Conservation (phyloP, 2,329 filamentous ascomycete genomes). For the Ascocoryne sarcoides region DNA sequence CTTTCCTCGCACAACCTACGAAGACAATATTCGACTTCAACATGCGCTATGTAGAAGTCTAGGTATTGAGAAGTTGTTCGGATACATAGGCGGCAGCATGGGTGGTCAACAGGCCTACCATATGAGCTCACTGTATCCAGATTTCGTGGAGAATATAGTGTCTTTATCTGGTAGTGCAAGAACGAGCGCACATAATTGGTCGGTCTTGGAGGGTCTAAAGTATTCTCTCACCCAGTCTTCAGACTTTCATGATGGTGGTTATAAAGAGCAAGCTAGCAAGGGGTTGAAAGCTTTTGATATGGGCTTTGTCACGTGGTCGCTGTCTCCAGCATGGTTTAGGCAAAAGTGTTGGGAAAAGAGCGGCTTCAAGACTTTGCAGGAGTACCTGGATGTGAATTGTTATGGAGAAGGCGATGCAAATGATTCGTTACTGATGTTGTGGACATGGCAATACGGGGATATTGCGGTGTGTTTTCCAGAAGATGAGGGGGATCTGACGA, state of each 20-base stretch:
- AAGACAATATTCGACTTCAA: constrained; percentile 61
- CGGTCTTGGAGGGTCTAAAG: constrained; percentile 56
- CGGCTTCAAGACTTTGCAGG: constrained; percentile 30
- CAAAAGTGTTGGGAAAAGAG: constrained; percentile 51
- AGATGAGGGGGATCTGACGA: constrained; percentile 54
- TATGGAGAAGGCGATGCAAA: constrained; percentile 35
- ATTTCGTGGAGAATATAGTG: constrained; percentile 54
- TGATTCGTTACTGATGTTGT: constrained; percentile 57
- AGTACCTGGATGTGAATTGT: constrained; percentile 27
- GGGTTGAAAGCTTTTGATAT: constrained; percentile 61
- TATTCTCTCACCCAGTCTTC: constrained; percentile 34
- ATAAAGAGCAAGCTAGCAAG: constrained; percentile 21
- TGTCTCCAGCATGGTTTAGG: constrained; percentile 68
- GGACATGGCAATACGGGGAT: constrained; percentile 68
- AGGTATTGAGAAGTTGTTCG: constrained; percentile 45
- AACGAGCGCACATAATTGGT: constrained; percentile 54
- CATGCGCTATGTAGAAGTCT: constrained; percentile 53
- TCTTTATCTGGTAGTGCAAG: constrained; percentile 56
- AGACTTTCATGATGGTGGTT: constrained; percentile 31
- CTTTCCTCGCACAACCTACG: constrained; percentile 52
- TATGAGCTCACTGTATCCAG: constrained; percentile 35
- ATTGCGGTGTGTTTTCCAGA: constrained; percentile 51
- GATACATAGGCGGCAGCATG: constrained; percentile 61
- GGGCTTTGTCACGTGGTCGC: constrained; percentile 71
- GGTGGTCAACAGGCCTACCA: constrained; percentile 55